These are phyloP conservation scores for Arctium minus DNA, from an alignment of 129 eudicot species.

Conservation along the genomic window DNA sequence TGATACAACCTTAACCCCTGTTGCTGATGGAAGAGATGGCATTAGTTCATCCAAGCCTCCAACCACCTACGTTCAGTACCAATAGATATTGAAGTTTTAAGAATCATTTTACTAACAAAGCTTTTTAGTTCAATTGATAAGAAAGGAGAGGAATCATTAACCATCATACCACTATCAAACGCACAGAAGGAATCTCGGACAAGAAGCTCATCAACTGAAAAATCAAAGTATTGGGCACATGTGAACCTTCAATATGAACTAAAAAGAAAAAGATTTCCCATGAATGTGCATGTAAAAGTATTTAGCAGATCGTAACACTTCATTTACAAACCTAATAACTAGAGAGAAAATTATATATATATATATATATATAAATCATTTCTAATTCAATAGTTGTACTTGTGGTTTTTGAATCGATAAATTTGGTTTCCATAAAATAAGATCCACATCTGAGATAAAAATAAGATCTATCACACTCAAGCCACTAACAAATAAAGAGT, in stretches of 20 bases:
- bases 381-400: too few species aligned
- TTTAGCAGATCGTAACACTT: too few species aligned
- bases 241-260: background rate
- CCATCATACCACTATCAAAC: slow-evolving; percentile 71
- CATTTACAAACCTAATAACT: too few species aligned
- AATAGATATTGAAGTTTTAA: background rate
- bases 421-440: background rate
- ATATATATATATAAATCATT: too few species aligned
- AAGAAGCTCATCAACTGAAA: slow-evolving; percentile 83
- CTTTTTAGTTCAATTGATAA: background rate
- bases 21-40: slow-evolving; percentile 61
- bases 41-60: slow-evolving; percentile 74
- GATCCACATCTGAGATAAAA: background rate
- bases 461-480: background rate
- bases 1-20: slow-evolving; percentile 64
- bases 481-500: background rate
- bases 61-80: slow-evolving; percentile 52
- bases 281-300: too few species aligned
- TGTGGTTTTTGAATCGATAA: too few species aligned
- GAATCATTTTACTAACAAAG: background rate
- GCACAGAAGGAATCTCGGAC: slow-evolving; percentile 83
- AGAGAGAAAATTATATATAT: too few species aligned
- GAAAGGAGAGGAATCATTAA: background rate
- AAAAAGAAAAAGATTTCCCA: background rate
- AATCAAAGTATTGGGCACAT: slow-evolving; percentile 17